A percentile compares a stretch with the other conserved stretches of the same genome.
Conservation (phyloP, 345 rosid genomes). For the Eucalyptus pumila region DNA sequence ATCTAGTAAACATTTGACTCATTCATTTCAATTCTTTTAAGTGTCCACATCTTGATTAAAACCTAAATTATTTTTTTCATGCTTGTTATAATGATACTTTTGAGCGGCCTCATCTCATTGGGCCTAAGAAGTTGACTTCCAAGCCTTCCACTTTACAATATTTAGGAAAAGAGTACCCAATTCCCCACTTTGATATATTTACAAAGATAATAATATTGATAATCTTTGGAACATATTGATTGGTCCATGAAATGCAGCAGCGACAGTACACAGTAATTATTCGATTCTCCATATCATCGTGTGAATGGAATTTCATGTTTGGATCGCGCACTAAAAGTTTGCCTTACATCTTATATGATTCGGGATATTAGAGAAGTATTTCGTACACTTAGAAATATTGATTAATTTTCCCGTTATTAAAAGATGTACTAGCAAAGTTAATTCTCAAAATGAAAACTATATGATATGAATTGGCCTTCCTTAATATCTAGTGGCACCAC, state of each 20-base stretch:
- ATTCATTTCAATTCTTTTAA: not conserved
- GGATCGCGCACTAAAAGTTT: not conserved
- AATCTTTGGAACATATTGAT: not conserved
- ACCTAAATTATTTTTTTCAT: not conserved
- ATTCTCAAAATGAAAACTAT: not conserved
- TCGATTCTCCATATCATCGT: not conserved
- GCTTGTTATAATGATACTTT: not conserved
- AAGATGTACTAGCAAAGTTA: not conserved
- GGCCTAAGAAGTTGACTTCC: not conserved
- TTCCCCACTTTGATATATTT: not conserved
- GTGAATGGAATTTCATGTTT: not conserved
- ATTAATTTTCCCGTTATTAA: not conserved
- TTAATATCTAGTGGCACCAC: not conserved
- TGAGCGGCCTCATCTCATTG: not conserved
- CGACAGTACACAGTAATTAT: not conserved
- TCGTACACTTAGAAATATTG: not conserved
- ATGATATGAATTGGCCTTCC: not conserved
- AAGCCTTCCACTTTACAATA: not conserved
- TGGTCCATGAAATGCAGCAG: not conserved
- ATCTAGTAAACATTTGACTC: not conserved
- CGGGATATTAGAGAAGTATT: not conserved
- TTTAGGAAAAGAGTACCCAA: not conserved
- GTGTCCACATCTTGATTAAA: not conserved
- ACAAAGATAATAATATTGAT: not conserved
- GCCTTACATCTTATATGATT: not conserved